A percentile compares a stretch with the other conserved stretches of the same genome.
Evolutionary conservation across 2,329 filamentous ascomycete species (phyloP).

Genomic region (Trichoderma koningii): DNA sequence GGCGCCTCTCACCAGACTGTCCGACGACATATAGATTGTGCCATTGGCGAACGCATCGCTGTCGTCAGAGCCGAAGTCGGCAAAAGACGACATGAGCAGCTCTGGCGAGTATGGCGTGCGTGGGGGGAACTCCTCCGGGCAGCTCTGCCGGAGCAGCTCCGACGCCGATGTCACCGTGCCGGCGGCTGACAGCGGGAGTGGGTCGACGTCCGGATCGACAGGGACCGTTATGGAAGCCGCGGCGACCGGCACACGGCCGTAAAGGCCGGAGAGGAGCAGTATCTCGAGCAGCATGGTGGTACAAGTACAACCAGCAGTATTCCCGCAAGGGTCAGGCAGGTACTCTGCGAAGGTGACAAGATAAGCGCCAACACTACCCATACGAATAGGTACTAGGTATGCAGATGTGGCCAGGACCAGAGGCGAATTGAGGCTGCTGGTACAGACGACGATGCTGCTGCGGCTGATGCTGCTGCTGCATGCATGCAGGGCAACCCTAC

Average conservation of each 20-base stretch:
- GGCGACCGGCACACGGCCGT: constrained; percentile 3
- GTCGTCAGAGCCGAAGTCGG: constrained; percentile 29
- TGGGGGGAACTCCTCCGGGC: constrained; percentile 38
- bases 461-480: neutral
- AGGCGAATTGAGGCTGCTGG: neutral
- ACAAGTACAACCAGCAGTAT: neutral
- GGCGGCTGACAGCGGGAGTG: constrained; percentile 33
- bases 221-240: constrained; percentile 19
- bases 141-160: constrained; percentile 39
- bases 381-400: no score
- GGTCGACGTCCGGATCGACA: constrained; percentile 32
- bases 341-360: no score
- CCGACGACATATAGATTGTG: constrained; percentile 38
- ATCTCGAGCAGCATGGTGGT: constrained; percentile 7
- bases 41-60: constrained; percentile 27
- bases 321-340: no score
- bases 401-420: neutral
- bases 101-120: constrained; percentile 32
- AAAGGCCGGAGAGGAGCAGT: constrained; percentile 13
- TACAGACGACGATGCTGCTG: neutral
- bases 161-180: constrained; percentile 34
- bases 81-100: constrained; percentile 38
- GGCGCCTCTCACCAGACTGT: constrained; percentile 48
- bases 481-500: constrained; percentile 9
- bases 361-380: no score